Percentiles rank a stretch among this genome's conserved stretches.
Conservation (phyloP, 345 rosid genomes). For the Capsella bursapastoris region DNA sequence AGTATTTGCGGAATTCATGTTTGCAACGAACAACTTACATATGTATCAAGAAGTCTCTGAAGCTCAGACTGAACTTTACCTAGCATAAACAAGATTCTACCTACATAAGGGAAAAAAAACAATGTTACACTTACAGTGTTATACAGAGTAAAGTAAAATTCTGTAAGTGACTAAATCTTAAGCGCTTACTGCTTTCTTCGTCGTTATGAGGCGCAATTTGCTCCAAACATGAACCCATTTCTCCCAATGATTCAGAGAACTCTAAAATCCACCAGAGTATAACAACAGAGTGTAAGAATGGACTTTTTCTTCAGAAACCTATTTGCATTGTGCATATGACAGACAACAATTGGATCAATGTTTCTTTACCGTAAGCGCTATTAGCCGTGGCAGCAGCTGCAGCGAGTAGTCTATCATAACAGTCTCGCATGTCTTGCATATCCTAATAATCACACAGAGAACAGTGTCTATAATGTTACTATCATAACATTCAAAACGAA, state of each 20-base stretch:
- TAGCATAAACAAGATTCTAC: conserved; percentile 69
- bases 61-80: conserved; percentile 88
- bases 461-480: neutral
- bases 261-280: conserved; percentile 50
- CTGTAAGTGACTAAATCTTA: neutral
- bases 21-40: conserved; percentile 66
- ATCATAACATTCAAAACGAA: conserved; percentile 16
- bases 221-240: conserved; percentile 93
- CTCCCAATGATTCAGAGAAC: conserved; percentile 92
- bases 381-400: conserved; percentile 96
- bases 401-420: conserved; percentile 95
- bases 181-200: conserved; percentile 70
- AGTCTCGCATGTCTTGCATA: conserved; percentile 85
- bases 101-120: conserved; percentile 51
- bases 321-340: neutral
- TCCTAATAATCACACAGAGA: conserved; percentile 52
- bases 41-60: conserved; percentile 81
- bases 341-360: neutral
- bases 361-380: conserved; percentile 79
- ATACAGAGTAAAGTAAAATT: neutral
- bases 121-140: conserved; percentile 20
- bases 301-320: neutral
- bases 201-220: conserved; percentile 70
- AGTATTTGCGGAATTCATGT: neutral
- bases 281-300: neutral